Conservation (phyloP, 148 eudicot species). For the Fagopyrum tataricum region DNA sequence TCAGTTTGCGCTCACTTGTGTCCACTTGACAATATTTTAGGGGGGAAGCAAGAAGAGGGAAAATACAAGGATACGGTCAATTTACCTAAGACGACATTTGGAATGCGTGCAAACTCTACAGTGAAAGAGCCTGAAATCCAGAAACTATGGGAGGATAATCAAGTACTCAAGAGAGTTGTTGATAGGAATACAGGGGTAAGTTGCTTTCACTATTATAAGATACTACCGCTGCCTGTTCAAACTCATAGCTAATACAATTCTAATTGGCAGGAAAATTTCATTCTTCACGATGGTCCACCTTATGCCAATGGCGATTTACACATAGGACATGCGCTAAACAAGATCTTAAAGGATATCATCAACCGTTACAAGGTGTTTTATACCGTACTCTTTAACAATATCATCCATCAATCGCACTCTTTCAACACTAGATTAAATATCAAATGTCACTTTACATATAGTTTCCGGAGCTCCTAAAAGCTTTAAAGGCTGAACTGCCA, state of each 20-base stretch:
- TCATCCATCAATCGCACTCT: not conserved
- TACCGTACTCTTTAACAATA: not conserved
- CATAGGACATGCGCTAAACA: constrained; percentile 96
- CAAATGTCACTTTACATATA: not conserved
- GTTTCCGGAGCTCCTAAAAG: not conserved
- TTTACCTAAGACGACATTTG: constrained; percentile 84
- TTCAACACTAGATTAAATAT: not conserved
- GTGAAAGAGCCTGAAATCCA: constrained; percentile 94
- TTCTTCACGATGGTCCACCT: constrained; percentile 99
- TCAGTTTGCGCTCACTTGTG: not conserved
- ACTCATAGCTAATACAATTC: constrained; percentile 17
- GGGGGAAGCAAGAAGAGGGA: constrained; percentile 73
- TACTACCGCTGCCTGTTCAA: not conserved
- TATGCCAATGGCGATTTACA: constrained; percentile 99
- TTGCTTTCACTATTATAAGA: constrained; percentile 14
- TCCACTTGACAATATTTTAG: constrained; percentile 18
- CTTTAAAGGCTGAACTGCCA: not conserved
- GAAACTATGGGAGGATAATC: constrained; percentile 92
- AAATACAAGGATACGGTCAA: constrained; percentile 89
- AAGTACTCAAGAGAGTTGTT: constrained; percentile 61
- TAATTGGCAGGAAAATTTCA: constrained; percentile 59
- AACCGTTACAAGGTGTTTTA: constrained; percentile 65
- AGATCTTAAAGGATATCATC: constrained; percentile 91
- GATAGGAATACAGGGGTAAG: constrained; percentile 77
- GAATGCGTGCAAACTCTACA: constrained; percentile 91